Percentiles rank a stretch among this genome's conserved stretches.
Conservation (phyloP, 352 stramenopile genomes). For the Phytopythium kandeliae region DNA sequence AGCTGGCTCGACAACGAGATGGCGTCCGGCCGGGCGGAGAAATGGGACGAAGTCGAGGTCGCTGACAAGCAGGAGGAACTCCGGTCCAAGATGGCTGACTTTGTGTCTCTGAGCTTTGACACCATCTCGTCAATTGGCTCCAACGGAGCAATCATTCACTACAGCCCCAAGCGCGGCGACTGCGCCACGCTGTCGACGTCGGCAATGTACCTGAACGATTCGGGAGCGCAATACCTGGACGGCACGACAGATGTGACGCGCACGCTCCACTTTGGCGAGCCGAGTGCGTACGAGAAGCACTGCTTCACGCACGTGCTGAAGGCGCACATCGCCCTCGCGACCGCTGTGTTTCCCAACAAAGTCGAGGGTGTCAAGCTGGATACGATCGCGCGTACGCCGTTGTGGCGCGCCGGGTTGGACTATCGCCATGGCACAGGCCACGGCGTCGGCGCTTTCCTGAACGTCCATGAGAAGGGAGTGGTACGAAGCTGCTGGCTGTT, state of each 20-base stretch:
- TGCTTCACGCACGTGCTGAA: conserved; percentile 97
- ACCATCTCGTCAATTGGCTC: conserved; percentile 96
- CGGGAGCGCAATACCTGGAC: conserved; percentile 97
- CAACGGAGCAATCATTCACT: conserved; percentile 98
- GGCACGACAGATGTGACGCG: conserved; percentile 99
- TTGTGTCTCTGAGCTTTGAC: conserved; percentile 94
- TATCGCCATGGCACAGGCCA: conserved; percentile 98
- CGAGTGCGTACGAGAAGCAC: conserved; percentile 90
- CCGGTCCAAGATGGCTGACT: conserved; percentile 81
- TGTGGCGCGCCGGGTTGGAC: conserved; percentile 95
- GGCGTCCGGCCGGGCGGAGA: conserved; percentile 33
- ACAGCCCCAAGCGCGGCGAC: conserved; percentile 75
- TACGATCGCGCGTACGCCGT: conserved; percentile 90
- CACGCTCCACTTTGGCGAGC: conserved; percentile 96
- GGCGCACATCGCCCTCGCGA: conserved; percentile 95
- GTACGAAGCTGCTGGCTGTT: conserved; percentile 18
- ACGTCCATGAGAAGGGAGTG: conserved; percentile 95
- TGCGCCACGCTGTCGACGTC: conserved; percentile 88
- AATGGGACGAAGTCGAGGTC: conserved; percentile 81
- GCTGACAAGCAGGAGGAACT: conserved; percentile 90
- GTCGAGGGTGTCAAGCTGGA: conserved; percentile 95
- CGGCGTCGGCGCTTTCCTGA: conserved; percentile 95
- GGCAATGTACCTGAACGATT: conserved; percentile 98
- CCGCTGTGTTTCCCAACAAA: conserved; percentile 82
- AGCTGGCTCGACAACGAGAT: conserved; percentile 88